phyloP scores from a whole-genome alignment of 306 rosid species.

The Ammopiptanthus mongolicus region DNA sequence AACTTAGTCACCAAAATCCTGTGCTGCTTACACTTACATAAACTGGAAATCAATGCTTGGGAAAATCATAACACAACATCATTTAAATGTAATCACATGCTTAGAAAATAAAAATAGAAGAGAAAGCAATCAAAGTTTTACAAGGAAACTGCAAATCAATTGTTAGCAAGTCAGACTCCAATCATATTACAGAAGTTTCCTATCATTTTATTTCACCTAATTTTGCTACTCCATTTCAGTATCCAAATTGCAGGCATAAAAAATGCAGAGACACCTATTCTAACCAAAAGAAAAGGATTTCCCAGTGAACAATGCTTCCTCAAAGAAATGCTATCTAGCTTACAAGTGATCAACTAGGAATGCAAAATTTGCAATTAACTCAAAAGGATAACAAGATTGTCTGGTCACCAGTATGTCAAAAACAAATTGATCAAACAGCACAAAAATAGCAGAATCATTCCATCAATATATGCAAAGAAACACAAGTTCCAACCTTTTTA shows the following conservation, averaged over 20 bases:
- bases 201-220: not conserved
- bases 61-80: not conserved
- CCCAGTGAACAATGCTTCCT: not conserved
- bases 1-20: not conserved
- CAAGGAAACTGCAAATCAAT: not conserved
- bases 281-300: slow-evolving; percentile 4
- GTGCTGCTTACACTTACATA: not conserved
- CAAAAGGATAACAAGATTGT: not conserved
- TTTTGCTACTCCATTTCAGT: not conserved
- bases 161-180: not conserved
- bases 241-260: not conserved
- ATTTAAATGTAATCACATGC: not conserved
- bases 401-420: not conserved
- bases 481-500: not conserved
- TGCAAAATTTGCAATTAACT: not conserved
- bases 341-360: not conserved
- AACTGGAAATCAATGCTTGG: not conserved
- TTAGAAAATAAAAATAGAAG: not conserved
- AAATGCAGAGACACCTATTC: not conserved
- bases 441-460: not conserved
- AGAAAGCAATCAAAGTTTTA: not conserved
- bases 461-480: not conserved
- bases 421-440: not conserved
- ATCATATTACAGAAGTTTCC: not conserved
- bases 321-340: not conserved